phyloP scores from a whole-genome alignment of 331 rosid genomes.

The Saraca asoca region DNA sequence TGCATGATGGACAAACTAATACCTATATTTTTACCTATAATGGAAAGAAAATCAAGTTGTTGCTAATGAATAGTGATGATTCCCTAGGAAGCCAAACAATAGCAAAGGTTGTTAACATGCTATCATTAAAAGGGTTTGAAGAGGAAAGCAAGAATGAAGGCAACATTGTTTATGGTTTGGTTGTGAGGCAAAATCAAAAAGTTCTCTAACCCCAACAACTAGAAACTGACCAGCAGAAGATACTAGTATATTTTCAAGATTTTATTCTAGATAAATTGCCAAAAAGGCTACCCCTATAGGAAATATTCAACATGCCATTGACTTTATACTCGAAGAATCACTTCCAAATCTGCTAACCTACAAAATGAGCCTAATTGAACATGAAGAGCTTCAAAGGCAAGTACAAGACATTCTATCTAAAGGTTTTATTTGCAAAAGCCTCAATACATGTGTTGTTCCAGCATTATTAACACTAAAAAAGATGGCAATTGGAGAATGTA shows the following conservation, averaged over 20 bases:
- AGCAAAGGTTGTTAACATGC: background rate
- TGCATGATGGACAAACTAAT: background rate
- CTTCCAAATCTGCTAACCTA: conserved; percentile 17
- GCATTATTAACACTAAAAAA: background rate
- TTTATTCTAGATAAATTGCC: background rate
- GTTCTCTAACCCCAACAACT: background rate
- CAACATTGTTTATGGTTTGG: background rate
- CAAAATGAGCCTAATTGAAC: background rate
- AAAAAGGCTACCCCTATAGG: background rate
- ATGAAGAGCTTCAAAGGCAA: background rate
- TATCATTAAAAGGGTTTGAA: background rate
- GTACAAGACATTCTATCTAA: background rate
- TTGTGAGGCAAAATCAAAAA: background rate
- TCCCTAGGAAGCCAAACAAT: background rate
- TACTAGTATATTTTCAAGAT: background rate
- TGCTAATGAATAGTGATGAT: background rate
- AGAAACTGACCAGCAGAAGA: background rate
- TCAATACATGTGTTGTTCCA: background rate
- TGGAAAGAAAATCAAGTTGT: background rate
- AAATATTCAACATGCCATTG: background rate
- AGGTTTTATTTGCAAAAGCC: background rate
- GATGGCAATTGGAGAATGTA: background rate
- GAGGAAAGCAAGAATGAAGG: background rate
- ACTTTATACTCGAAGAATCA: background rate
- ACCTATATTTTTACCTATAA: background rate